Evolutionary conservation across 2,329 filamentous ascomycete species (phyloP).

Genomic region (Thielaviopsis ethacetica): DNA sequence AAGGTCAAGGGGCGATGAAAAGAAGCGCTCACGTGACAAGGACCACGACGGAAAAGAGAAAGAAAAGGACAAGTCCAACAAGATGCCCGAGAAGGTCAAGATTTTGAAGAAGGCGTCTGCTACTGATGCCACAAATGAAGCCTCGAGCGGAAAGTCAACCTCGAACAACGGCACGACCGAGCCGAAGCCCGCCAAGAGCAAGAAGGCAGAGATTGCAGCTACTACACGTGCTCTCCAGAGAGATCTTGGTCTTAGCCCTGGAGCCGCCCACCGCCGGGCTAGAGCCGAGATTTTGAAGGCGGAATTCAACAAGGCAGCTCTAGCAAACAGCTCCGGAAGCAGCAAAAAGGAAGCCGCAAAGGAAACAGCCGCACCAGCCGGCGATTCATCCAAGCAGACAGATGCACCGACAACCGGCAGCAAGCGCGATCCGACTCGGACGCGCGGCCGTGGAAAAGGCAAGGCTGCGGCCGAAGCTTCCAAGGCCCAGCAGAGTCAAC

Average conservation of each 20-base stretch:
- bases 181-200: constrained; percentile 30
- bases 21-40: constrained; percentile 28
- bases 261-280: constrained; percentile 43
- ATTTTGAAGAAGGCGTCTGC: constrained; percentile 44
- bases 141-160: constrained; percentile 25
- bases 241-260: constrained; percentile 47
- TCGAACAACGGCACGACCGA: constrained; percentile 16
- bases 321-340: not conserved
- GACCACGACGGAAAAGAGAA: constrained; percentile 40
- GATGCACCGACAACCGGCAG: constrained; percentile 2
- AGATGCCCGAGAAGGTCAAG: constrained; percentile 43
- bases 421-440: constrained; percentile 6
- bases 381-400: constrained; percentile 6
- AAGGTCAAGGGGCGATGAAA: constrained; percentile 34
- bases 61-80: constrained; percentile 33
- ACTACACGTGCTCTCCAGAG: constrained; percentile 49
- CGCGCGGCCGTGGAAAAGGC: constrained; percentile 17
- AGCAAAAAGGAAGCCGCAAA: constrained; percentile 13
- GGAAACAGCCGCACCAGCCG: constrained; percentile 1
- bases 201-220: constrained; percentile 43
- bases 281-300: constrained; percentile 42
- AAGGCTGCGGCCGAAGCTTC: constrained; percentile 22
- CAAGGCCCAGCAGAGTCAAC: constrained; percentile 7
- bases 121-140: constrained; percentile 28
- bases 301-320: constrained; percentile 28